Evolutionary conservation across 768 basidiomycete genomes (phyloP), one percentile per base, ranked within the genome.

Genomic region (Coprinopsis cinerea): DNA sequence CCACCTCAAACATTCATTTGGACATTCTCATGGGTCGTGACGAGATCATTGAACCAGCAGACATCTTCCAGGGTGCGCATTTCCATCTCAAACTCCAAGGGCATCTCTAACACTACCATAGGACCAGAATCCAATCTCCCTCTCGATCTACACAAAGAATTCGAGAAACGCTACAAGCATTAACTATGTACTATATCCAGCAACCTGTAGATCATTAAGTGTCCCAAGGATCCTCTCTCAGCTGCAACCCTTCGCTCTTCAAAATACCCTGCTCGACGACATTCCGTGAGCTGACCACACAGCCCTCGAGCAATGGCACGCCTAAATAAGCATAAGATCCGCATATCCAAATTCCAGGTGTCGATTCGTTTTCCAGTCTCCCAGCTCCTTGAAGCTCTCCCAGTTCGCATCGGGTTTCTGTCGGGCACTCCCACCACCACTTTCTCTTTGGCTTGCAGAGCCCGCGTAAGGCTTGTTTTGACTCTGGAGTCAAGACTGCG

Each of bases 1-100:
- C 72, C 32, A 64, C 83, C 45, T 81, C 83, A 10, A 96, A 97
- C 68, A 62, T 97, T 32, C 85, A 90, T 55, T 79, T 94, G 23
- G 95, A 99, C 64, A 89, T 98, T 57, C 67, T 99, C 51, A 88
- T 89, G 82, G 95, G 95, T 40, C 82, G 85, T 32, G 95, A 99
- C 60, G 91, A 96, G 65, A 73, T 68, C 20, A 74, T 99, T 48
- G 85, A 86, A 23, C 76, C 83, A 3, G 68, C 69, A 1, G 95
- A 98, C 61, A 75, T 95, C 57, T 88, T 97, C 73, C 72, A 77
- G 32, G 83, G 92, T 83, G 57, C 39, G 79, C 67, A 30, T 20
- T 41, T 28, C 15, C 23, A 32, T 6, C n/a, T 49, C 30, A 11
- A 18, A 43, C 22, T 42, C 30, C n/a, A 34, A 40, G 10, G 23